These are phyloP conservation scores for Brachypodium distachyon DNA, from an alignment of 202 grass and related monocot species.

Conservation along the genomic window DNA sequence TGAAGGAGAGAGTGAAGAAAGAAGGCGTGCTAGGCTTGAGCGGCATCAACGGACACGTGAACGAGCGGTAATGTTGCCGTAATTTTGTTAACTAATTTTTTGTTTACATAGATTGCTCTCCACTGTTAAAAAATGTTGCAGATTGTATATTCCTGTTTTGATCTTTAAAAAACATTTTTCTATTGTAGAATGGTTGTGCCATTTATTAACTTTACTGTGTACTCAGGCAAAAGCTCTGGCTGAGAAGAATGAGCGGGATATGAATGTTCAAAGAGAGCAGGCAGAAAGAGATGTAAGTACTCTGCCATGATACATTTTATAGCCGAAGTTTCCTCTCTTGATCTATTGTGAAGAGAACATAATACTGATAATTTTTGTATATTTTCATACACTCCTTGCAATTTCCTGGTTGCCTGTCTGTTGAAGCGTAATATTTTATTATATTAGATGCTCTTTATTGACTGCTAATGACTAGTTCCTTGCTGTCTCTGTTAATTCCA, in stretches of 20 bases:
- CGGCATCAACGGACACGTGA: conserved; percentile 73
- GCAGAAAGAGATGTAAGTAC: conserved; percentile 90
- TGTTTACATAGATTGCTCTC: neutral
- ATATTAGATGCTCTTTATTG: conserved; percentile 3
- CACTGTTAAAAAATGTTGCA: neutral
- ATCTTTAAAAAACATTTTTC: neutral
- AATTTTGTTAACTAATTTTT: neutral
- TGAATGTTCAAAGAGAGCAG: conserved; percentile 86
- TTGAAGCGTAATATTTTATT: neutral
- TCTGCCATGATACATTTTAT: neutral
- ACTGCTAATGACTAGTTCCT: conserved; percentile 1
- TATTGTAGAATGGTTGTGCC: neutral
- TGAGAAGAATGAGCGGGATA: conserved; percentile 95
- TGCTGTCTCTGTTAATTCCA: conserved; percentile 43
- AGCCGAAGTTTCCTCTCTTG: neutral
- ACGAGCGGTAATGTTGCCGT: conserved; percentile 62
- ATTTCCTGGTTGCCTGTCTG: neutral
- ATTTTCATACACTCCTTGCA: conserved; percentile 5
- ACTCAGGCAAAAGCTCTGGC: conserved; percentile 78
- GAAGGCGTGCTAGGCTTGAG: conserved; percentile 77
- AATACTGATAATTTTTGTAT: neutral
- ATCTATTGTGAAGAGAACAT: neutral
- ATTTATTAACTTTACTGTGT: conserved; percentile 14
- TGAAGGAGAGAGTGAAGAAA: conserved; percentile 82
- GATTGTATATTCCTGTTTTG: neutral